phyloP scores from a whole-genome alignment of 176 grass and related monocot genomes.

The Oryza punctata region DNA sequence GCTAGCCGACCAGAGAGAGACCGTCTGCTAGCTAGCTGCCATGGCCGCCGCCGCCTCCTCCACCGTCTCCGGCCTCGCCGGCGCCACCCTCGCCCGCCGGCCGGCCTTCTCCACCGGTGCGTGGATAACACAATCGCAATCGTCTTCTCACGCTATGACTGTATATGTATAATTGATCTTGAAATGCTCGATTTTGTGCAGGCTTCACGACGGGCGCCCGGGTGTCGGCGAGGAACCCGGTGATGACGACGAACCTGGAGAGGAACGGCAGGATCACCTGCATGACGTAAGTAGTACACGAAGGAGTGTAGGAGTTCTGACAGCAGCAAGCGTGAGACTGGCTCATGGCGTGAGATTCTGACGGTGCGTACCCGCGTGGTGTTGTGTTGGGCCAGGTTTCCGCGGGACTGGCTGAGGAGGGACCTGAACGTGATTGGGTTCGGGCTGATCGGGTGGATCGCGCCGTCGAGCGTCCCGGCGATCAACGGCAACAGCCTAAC shows the following conservation, averaged over 20 bases:
- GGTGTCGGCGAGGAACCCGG: conserved; percentile 61
- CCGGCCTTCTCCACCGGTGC: conserved; percentile 52
- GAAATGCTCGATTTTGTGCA: conserved; percentile 6
- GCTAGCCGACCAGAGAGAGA: conserved; percentile 1
- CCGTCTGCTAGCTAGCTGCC: conserved; percentile 2
- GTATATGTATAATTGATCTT: neutral
- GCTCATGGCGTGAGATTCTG: neutral
- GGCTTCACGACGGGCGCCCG: conserved; percentile 48
- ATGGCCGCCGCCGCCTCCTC: conserved; percentile 62
- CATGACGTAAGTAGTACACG: conserved; percentile 46
- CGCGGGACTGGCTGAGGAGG: conserved; percentile 80
- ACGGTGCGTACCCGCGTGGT: neutral
- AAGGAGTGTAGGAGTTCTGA: neutral
- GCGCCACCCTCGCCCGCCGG: conserved; percentile 46
- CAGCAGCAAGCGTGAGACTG: neutral
- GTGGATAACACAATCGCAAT: neutral
- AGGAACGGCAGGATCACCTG: conserved; percentile 78
- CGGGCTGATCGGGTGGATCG: conserved; percentile 90
- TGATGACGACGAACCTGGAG: conserved; percentile 53
- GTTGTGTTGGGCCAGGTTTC: conserved; percentile 50
- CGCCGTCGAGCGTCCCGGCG: conserved; percentile 77
- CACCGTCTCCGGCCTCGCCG: conserved; percentile 57
- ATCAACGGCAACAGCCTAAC: conserved; percentile 94
- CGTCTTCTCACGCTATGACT: neutral
- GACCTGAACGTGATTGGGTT: conserved; percentile 97